phyloP scores from a whole-genome alignment of 257 asterid genomes.

The Nicotiana benthamiana region DNA sequence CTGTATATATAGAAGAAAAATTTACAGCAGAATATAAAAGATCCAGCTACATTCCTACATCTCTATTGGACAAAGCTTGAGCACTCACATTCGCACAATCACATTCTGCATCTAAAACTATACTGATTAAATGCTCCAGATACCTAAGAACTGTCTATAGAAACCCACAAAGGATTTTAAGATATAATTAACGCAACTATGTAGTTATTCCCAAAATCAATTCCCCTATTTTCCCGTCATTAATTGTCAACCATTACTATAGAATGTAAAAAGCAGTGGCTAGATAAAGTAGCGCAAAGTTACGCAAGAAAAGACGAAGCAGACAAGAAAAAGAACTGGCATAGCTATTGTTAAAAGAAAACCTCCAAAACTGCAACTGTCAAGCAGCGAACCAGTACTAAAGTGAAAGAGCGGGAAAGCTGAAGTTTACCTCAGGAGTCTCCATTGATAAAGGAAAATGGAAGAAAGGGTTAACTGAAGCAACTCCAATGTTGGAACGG shows the following conservation, averaged over 20 bases:
- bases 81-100: neutral
- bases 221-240: neutral
- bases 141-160: neutral
- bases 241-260: neutral
- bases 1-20: too few species aligned
- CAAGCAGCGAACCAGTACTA: neutral
- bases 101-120: neutral
- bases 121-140: neutral
- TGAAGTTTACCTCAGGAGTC: conserved; percentile 7
- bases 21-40: neutral
- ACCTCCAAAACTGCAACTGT: neutral
- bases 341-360: too few species aligned
- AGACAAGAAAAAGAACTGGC: neutral
- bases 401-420: neutral
- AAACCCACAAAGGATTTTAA: neutral
- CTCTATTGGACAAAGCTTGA: neutral
- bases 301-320: neutral
- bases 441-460: conserved; percentile 9
- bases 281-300: neutral
- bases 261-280: neutral
- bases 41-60: neutral
- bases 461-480: neutral
- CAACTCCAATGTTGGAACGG: neutral
- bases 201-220: neutral
- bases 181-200: neutral